Evolutionary conservation across 2,329 filamentous ascomycete genomes (phyloP).

Genomic region (Chaetomiaceae sp.): DNA sequence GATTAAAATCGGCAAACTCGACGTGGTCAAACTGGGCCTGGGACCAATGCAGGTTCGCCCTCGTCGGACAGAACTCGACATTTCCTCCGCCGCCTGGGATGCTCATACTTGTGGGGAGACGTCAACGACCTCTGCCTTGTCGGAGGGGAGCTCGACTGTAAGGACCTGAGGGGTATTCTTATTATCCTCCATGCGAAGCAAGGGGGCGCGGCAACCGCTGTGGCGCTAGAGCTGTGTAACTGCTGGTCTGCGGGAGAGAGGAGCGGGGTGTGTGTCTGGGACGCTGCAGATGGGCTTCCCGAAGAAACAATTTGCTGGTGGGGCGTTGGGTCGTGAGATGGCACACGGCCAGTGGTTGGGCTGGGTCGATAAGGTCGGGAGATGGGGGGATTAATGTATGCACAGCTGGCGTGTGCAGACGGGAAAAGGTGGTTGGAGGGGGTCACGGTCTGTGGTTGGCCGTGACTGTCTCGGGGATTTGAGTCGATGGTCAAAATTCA

Average conservation of each 20-base stretch:
- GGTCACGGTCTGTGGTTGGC: constrained; percentile 24
- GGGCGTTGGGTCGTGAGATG: constrained; percentile 22
- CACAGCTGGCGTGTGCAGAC: constrained; percentile 16
- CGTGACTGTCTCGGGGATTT: constrained; percentile 3
- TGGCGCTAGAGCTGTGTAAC: neutral
- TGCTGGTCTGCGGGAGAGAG: neutral
- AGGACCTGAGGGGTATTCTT: constrained; percentile 31
- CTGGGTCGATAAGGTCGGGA: constrained; percentile 10
- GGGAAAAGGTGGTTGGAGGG: neutral
- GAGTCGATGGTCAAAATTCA: neutral
- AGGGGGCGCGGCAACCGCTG: neutral
- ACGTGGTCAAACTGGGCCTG: constrained; percentile 38
- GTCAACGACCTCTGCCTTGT: constrained; percentile 29
- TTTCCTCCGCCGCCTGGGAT: constrained; percentile 29
- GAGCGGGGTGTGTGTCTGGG: constrained; percentile 17
- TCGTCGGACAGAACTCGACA: constrained; percentile 37
- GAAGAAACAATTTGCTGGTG: constrained; percentile 16
- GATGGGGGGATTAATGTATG: constrained; percentile 21
- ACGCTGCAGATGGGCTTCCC: constrained; percentile 23
- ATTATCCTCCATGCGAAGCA: constrained; percentile 31
- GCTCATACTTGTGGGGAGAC: constrained; percentile 41
- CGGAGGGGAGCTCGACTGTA: constrained; percentile 30
- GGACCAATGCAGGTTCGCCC: constrained; percentile 37
- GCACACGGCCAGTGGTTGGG: constrained; percentile 12
- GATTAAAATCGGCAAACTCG: constrained; percentile 40